phyloP scores from a whole-genome alignment of 2,329 filamentous ascomycete genomes.

The Trichoderma lentiforme region DNA sequence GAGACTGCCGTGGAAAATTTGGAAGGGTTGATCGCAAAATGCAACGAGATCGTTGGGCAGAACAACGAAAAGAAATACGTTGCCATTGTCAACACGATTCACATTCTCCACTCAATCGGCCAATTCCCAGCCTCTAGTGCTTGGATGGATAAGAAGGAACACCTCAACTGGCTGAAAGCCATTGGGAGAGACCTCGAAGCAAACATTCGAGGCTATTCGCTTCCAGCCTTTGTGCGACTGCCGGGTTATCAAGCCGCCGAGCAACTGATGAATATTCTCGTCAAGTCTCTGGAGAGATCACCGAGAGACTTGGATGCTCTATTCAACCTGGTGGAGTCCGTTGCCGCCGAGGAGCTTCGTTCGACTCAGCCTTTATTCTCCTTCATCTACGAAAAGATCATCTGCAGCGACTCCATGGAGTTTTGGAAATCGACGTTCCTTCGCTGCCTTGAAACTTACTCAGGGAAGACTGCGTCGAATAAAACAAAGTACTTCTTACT shows the following conservation, averaged over 20 bases:
- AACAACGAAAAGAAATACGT: conserved; percentile 66
- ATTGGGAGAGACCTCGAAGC: conserved; percentile 76
- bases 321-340: conserved; percentile 77
- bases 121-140: conserved; percentile 57
- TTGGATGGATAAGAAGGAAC: conserved; percentile 69
- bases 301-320: conserved; percentile 77
- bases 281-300: conserved; percentile 71
- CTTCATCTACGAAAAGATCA: conserved; percentile 82
- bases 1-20: conserved; percentile 71
- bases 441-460: conserved; percentile 84
- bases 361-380: conserved; percentile 69
- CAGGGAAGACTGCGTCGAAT: conserved; percentile 72
- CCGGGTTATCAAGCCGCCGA: conserved; percentile 86
- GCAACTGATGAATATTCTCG: conserved; percentile 81
- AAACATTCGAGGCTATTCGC: conserved; percentile 65
- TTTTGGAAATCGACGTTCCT: conserved; percentile 81
- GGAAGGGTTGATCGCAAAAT: conserved; percentile 66
- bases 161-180: conserved; percentile 56
- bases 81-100: conserved; percentile 82
- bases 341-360: conserved; percentile 81
- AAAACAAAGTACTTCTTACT: conserved; percentile 91
- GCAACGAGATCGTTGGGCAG: conserved; percentile 60
- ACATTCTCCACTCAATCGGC: conserved; percentile 76
- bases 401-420: conserved; percentile 78
- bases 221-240: conserved; percentile 71